These are phyloP conservation scores for Veloporphyrellus conicus DNA, from an alignment of 1,284 basidiomycete species.

Conservation along the genomic window DNA sequence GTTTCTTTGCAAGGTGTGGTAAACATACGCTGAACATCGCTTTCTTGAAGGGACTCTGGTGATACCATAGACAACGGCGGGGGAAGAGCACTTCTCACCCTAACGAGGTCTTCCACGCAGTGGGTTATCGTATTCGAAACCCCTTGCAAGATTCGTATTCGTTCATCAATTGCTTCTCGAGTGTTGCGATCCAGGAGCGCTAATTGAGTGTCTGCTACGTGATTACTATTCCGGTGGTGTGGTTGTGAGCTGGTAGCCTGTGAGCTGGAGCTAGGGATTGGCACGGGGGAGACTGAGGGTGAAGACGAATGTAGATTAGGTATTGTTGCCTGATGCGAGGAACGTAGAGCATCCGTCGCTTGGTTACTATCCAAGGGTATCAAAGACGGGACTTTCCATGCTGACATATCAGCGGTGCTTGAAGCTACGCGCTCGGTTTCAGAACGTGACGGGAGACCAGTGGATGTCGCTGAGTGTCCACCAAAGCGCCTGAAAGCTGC, in stretches of 20 bases:
- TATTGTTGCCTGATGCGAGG: conserved; percentile 4
- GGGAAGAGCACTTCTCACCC: conserved; percentile 68
- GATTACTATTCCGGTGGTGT: conserved; percentile 31
- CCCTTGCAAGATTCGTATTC: conserved; percentile 69
- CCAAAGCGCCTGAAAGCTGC: conserved; percentile 41
- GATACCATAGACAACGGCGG: conserved; percentile 13
- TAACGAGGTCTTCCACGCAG: conserved; percentile 73
- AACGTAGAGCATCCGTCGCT: conserved; percentile 1
- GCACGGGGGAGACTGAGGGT: not conserved
- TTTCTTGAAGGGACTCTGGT: conserved; percentile 1
- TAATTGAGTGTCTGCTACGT: conserved; percentile 56
- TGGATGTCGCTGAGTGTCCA: conserved; percentile 7
- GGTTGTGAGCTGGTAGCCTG: not conserved
- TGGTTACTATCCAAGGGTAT: conserved; percentile 48
- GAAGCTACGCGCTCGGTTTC: conserved; percentile 10
- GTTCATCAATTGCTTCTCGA: conserved; percentile 77
- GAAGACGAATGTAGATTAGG: conserved; percentile 2
- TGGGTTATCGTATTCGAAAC: conserved; percentile 66
- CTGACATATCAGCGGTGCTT: conserved; percentile 9
- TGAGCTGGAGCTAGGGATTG: not conserved
- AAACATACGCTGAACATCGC: conserved; percentile 16
- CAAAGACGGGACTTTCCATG: conserved; percentile 42
- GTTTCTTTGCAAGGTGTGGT: not conserved
- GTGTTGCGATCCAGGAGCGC: conserved; percentile 58
- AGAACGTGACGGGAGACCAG: conserved; percentile 1